Evolutionary conservation across 345 rosid species (phyloP).

Genomic region (Eucalyptus sp.): DNA sequence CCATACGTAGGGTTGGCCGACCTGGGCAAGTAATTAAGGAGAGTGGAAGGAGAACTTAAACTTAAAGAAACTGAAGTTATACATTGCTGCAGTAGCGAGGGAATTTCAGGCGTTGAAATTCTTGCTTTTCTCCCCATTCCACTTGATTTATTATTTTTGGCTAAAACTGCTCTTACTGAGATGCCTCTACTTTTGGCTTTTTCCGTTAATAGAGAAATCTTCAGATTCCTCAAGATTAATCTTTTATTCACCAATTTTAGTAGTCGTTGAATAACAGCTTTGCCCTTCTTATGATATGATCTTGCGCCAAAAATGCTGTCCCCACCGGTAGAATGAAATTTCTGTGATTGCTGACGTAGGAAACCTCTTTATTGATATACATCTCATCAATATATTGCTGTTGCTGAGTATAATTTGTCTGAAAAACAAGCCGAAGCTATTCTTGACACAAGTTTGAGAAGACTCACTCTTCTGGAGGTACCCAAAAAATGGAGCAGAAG

Average conservation of each 20-base stretch:
- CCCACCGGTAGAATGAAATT: not conserved
- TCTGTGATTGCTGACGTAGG: not conserved
- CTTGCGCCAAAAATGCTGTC: not conserved
- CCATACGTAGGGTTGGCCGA: not conserved
- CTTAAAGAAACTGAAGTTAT: not conserved
- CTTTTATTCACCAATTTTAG: not conserved
- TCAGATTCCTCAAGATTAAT: not conserved
- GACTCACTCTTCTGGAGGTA: conserved; percentile 82
- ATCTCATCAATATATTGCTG: not conserved
- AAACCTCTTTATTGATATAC: not conserved
- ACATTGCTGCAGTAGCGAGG: not conserved
- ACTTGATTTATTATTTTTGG: not conserved
- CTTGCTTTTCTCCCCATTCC: not conserved
- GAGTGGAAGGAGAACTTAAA: not conserved
- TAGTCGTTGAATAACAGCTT: not conserved
- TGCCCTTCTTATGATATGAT: not conserved
- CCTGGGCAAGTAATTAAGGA: not conserved
- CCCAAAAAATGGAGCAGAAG: not conserved
- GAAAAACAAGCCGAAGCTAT: conserved; percentile 87
- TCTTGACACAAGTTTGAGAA: conserved; percentile 68
- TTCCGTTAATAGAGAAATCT: not conserved
- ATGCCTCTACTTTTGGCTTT: not conserved
- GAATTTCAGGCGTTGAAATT: not conserved
- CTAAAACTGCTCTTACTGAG: not conserved
- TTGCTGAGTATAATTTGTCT: conserved; percentile 60